These are phyloP conservation scores for Termitomyces sp. DNA, from an alignment of 768 basidiomycete genomes.

Conservation along the genomic window DNA sequence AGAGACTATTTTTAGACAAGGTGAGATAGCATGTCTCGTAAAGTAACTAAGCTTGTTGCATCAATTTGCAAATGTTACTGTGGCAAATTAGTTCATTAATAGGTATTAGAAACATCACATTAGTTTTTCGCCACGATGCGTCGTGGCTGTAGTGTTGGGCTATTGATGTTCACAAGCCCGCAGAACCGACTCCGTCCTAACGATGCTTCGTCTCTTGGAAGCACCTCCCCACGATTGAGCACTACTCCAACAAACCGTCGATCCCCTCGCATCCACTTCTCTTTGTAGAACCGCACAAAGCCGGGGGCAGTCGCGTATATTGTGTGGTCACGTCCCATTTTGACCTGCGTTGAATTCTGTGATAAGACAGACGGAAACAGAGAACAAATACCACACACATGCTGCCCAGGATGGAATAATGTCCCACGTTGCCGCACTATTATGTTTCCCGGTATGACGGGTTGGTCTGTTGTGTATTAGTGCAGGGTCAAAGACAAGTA, in stretches of 20 bases:
- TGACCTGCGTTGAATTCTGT: constrained; percentile 53
- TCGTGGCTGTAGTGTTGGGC: constrained; percentile 17
- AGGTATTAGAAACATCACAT: constrained; percentile 11
- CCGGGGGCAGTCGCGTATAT: constrained; percentile 89
- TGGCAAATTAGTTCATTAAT: constrained; percentile 4
- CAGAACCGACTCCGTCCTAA: constrained; percentile 85
- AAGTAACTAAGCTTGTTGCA: neutral
- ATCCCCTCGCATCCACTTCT: constrained; percentile 68
- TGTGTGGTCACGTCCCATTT: constrained; percentile 92
- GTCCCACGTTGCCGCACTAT: constrained; percentile 94
- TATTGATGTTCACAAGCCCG: constrained; percentile 66
- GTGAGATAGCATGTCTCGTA: neutral
- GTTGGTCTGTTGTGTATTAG: constrained; percentile 59
- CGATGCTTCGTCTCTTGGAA: constrained; percentile 76
- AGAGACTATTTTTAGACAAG: constrained; percentile 10
- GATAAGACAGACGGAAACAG: neutral
- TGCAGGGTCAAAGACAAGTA: neutral
- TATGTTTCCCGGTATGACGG: constrained; percentile 92
- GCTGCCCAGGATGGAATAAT: constrained; percentile 89
- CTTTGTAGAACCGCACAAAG: constrained; percentile 91
- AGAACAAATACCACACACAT: constrained; percentile 49
- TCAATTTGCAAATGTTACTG: constrained; percentile 1
- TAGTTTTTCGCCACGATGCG: constrained; percentile 14
- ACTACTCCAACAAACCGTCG: constrained; percentile 85
- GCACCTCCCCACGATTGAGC: constrained; percentile 72